Base-by-base conservation (phyloP, 176 grass and related monocot species). In the Elymus sibiricus region DNA sequence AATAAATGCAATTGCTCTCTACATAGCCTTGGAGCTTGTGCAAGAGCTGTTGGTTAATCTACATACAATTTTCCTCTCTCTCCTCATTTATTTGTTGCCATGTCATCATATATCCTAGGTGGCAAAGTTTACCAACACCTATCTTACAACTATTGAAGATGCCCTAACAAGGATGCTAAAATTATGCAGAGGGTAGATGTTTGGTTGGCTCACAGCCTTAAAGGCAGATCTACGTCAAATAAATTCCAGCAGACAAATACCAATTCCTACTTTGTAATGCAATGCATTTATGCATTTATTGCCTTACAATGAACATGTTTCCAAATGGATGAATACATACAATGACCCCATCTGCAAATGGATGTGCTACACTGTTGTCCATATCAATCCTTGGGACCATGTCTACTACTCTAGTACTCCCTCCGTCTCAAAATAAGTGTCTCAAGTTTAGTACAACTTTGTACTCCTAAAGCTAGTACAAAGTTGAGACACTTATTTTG, bases 221-320 rank as follows among this genome's bases (percentile, higher is more conserved):
- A 69, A 82, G 71, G 25, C 62, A 76, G 27, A 29, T 68, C 5
- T 76, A 74, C 25, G 32, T 56, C 2, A 32, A 74, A 58, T 58
- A 60, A 62, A 74, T 44, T 34, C 34, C 26, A 73, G 19, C 22
- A 38, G 29, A 2, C 22, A 29, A 35, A 16, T 72, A 64, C 46
- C n/a, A 76, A 19, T 58, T 85, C 63, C 44, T 85, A 89, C 76
- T 84, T 64, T 79, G 56, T 43, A 55, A 5, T 66, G 76, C 82
- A 89, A 58, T 58, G 53, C 19, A 58, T 89, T 89, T 74, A 58
- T 58, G 53, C 19, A 58, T 89, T 89, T 74, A 89, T 74, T 39
- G 31, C 28, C 14, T 64, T 27, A 7, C 62, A 19, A 78, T 22
- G 17, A 32, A 42, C 17, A 35, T 76, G 53, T 58, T 82, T 53